phyloP scores from a whole-genome alignment of 176 grass and related monocot species.

The Cymbopogon citratus region DNA sequence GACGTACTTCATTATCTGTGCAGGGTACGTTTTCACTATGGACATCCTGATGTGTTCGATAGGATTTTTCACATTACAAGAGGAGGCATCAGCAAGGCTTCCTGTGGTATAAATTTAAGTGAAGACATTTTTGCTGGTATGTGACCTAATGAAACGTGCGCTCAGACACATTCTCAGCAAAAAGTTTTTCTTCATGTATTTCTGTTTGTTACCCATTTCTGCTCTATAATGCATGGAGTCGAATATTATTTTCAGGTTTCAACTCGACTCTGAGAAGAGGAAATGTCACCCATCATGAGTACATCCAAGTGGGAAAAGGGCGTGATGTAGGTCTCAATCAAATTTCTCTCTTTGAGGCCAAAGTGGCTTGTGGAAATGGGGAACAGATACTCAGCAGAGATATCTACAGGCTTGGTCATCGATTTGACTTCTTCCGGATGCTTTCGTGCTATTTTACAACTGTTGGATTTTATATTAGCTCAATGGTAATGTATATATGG shows the following conservation, averaged over 20 bases:
- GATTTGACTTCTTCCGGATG: too few relatives aligned
- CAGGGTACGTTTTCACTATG: conserved; percentile 96
- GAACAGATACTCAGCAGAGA: neutral
- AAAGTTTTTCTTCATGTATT: conserved; percentile 14
- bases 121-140: neutral
- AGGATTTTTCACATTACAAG: conserved; percentile 97
- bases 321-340: neutral
- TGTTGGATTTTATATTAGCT: too few relatives aligned
- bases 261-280: conserved; percentile 87
- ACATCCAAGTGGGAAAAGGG: neutral
- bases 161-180: neutral
- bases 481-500: neutral
- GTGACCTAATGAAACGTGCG: neutral
- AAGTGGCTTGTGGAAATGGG: neutral
- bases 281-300: conserved; percentile 63
- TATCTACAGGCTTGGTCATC: too few relatives aligned
- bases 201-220: conserved; percentile 17
- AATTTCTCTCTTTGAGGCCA: neutral
- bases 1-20: conserved; percentile 23
- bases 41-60: conserved; percentile 95
- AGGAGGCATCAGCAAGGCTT: conserved; percentile 94
- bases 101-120: conserved; percentile 27
- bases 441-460: too few relatives aligned
- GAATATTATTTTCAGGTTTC: conserved; percentile 50
- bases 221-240: neutral